Percentiles rank a stretch among this genome's conserved stretches.
Conservation (phyloP, 1,139 yeast genomes). For the Lodderomyces elongisporus region DNA sequence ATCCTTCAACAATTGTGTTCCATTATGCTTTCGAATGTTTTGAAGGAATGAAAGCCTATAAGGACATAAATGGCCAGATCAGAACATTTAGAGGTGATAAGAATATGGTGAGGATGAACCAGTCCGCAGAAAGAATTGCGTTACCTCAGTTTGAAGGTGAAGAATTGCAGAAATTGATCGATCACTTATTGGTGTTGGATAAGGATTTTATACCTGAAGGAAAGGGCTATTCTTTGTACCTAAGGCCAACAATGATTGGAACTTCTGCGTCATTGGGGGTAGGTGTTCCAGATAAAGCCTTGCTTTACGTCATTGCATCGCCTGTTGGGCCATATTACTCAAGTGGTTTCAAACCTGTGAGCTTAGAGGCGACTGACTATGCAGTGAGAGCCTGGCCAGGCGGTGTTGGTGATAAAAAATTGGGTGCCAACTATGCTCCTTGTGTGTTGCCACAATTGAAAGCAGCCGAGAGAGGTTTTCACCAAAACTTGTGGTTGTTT, state of each 20-base stretch:
- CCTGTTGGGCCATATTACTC: conserved; percentile 94
- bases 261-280: conserved; percentile 86
- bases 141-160: conserved; percentile 80
- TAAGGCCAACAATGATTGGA: conserved; percentile 93
- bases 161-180: conserved; percentile 69
- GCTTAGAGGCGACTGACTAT: conserved; percentile 87
- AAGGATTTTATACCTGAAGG: conserved; percentile 74
- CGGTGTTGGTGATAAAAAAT: conserved; percentile 92
- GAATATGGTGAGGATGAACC: conserved; percentile 89
- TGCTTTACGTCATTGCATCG: conserved; percentile 79
- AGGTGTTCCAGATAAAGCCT: conserved; percentile 70
- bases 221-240: conserved; percentile 82
- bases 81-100: conserved; percentile 86
- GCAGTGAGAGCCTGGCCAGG: conserved; percentile 99
- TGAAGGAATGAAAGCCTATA: conserved; percentile 95
- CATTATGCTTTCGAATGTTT: conserved; percentile 94
- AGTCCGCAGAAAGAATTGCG: conserved; percentile 80
- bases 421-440: conserved; percentile 98
- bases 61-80: conserved; percentile 58
- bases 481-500: conserved; percentile 93
- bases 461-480: conserved; percentile 87
- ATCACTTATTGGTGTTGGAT: conserved; percentile 70
- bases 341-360: conserved; percentile 91
- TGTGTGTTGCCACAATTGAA: conserved; percentile 82
- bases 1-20: conserved; percentile 85